Percentiles rank a stretch among this genome's conserved stretches.
These are phyloP conservation scores for Candida morakotiae DNA, from an alignment of 805 yeast genomes.

Conservation along the genomic window DNA sequence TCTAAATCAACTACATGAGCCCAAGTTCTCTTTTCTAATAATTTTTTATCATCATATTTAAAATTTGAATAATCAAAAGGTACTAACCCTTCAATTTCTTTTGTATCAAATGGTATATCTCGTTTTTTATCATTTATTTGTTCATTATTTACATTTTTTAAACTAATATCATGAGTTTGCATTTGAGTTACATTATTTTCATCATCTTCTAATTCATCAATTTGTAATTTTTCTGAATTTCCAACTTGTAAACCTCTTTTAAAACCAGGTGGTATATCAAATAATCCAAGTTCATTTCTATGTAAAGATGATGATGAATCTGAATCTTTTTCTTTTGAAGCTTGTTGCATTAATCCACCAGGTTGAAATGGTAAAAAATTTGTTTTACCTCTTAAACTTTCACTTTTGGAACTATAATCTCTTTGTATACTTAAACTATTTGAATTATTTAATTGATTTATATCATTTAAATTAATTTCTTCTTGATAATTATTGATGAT, in stretches of 20 bases:
- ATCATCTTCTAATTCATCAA: constrained; percentile 10
- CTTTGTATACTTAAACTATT: constrained; percentile 74
- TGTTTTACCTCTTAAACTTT: constrained; percentile 64
- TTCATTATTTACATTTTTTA: too few species aligned
- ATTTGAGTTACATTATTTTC: constrained; percentile 5
- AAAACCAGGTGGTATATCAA: constrained; percentile 81
- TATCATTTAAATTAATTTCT: constrained; percentile 35
- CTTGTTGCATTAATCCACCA: constrained; percentile 57
- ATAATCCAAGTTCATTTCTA: constrained; percentile 66
- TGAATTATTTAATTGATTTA: constrained; percentile 56
- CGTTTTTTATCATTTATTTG: neutral
- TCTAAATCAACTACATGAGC: constrained; percentile 92
- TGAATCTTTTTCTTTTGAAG: constrained; percentile 12
- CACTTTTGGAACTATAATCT: constrained; percentile 57
- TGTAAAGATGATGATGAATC: constrained; percentile 44
- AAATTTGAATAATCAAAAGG: constrained; percentile 29
- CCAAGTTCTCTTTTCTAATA: constrained; percentile 60
- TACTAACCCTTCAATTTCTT: constrained; percentile 44
- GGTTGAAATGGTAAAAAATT: constrained; percentile 86
- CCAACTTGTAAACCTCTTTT: constrained; percentile 56
- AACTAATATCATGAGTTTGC: constrained; percentile 1
- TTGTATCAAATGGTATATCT: constrained; percentile 27
- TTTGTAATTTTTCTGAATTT: neutral
- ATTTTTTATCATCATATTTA: constrained; percentile 19
- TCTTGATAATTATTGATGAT: constrained; percentile 60